Percentiles rank a stretch among this genome's conserved stretches.
phyloP scores from a whole-genome alignment of 805 yeast species.

The Schwanniomyces yamadae region DNA sequence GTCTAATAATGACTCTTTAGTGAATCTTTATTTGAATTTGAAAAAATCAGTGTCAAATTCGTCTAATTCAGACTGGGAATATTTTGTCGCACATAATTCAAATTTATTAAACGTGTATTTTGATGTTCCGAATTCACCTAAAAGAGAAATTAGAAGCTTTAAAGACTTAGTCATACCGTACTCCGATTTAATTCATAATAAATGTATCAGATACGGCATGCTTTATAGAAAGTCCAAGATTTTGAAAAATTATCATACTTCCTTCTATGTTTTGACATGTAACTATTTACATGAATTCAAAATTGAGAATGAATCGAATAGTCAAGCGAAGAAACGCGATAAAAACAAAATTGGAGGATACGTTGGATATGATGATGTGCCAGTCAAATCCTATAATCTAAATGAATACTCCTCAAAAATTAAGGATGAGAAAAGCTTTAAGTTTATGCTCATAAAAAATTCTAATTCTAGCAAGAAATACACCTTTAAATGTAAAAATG shows the following conservation, averaged over 20 bases:
- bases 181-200: conserved; percentile 37
- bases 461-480: conserved; percentile 28
- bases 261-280: conserved; percentile 40
- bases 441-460: conserved; percentile 31
- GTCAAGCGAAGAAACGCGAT: conserved; percentile 10
- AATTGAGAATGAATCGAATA: conserved; percentile 22
- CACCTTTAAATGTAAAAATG: conserved; percentile 46
- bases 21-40: conserved; percentile 23
- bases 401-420: conserved; percentile 34
- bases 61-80: conserved; percentile 36
- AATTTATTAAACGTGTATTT: conserved; percentile 55
- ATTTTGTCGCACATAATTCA: conserved; percentile 36
- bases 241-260: conserved; percentile 38
- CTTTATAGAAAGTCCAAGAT: conserved; percentile 41
- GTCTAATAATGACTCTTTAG: conserved; percentile 8
- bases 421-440: conserved; percentile 32
- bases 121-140: conserved; percentile 46
- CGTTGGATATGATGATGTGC: conserved; percentile 40
- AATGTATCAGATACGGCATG: conserved; percentile 38
- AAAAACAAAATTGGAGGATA: conserved; percentile 41
- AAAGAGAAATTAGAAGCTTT: conserved; percentile 43
- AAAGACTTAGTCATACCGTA: conserved; percentile 36
- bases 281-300: conserved; percentile 45
- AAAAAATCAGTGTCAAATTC: conserved; percentile 24
- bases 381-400: conserved; percentile 41